Evolutionary conservation across 345 rosid genomes (phyloP).

Genomic region (Mallotus nudiflorus): DNA sequence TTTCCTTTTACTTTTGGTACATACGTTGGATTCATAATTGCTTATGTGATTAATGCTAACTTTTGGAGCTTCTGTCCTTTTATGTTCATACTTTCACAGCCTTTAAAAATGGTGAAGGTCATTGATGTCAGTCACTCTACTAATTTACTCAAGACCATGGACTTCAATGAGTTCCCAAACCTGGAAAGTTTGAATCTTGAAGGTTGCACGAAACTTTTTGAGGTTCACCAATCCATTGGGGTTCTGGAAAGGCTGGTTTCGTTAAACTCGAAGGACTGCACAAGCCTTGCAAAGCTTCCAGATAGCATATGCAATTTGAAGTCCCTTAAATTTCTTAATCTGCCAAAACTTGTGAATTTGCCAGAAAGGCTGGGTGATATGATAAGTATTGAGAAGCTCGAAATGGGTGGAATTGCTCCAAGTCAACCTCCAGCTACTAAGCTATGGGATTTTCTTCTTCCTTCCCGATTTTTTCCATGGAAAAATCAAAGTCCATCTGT

Average conservation of each 20-base stretch:
- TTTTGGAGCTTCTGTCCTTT: background rate
- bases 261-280: conserved; percentile 11
- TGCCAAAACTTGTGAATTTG: conserved; percentile 12
- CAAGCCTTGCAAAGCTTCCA: conserved; percentile 13
- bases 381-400: conserved; percentile 1
- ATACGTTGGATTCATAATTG: background rate
- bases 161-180: background rate
- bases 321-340: background rate
- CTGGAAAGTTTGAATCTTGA: conserved; percentile 15
- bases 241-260: background rate
- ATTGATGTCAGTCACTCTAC: conserved; percentile 15
- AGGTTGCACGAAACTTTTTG: conserved; percentile 10
- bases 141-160: background rate
- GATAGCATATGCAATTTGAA: conserved; percentile 1
- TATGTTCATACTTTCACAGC: background rate
- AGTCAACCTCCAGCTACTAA: too few species aligned
- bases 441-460: too few species aligned
- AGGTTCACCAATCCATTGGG: conserved; percentile 19
- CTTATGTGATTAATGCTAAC: too few species aligned
- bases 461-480: too few species aligned
- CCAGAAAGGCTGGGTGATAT: conserved; percentile 11
- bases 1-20: background rate
- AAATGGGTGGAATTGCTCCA: too few species aligned
- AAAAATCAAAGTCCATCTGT: too few species aligned
- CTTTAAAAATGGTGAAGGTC: conserved; percentile 9